Conservation (phyloP, 495 filamentous ascomycete species). For the Aspergillus indologenus region DNA sequence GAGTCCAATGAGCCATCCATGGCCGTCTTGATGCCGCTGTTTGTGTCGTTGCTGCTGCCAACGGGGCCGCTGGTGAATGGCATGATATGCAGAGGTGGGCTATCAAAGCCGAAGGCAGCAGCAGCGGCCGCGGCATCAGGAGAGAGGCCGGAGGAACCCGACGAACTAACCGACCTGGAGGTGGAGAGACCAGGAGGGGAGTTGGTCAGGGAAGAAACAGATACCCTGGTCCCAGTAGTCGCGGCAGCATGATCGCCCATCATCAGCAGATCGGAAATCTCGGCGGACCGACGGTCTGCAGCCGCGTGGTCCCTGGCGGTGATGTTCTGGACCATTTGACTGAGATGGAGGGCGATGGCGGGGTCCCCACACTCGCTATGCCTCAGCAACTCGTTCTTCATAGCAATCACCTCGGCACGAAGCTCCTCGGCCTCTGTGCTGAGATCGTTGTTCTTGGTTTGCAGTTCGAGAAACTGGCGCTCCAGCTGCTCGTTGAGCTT, state of each 20-base stretch:
- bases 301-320: slow-evolving; percentile 22
- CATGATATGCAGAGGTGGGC: slow-evolving; percentile 31
- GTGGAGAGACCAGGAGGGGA: not conserved
- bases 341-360: slow-evolving; percentile 49
- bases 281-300: not conserved
- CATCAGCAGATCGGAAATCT: not conserved
- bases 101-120: slow-evolving; percentile 40
- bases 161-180: not conserved
- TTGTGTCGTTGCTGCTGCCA: not conserved
- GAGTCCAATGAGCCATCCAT: not conserved
- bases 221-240: no score
- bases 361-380: slow-evolving; percentile 59
- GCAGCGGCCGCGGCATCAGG: not conserved
- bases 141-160: not conserved
- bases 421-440: slow-evolving; percentile 49
- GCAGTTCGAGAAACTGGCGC: slow-evolving; percentile 31
- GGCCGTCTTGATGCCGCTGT: not conserved
- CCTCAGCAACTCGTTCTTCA: slow-evolving; percentile 57
- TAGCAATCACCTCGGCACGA: slow-evolving; percentile 42
- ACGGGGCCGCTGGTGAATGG: not conserved
- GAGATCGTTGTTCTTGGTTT: slow-evolving; percentile 63
- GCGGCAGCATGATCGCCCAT: no score
- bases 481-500: slow-evolving; percentile 61
- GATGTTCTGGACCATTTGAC: slow-evolving; percentile 43
- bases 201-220: no score